Evolutionary conservation across 176 grass and related monocot species (phyloP), one percentile per base, ranked within the genome.

Genomic region (Oryza glumipatula): DNA sequence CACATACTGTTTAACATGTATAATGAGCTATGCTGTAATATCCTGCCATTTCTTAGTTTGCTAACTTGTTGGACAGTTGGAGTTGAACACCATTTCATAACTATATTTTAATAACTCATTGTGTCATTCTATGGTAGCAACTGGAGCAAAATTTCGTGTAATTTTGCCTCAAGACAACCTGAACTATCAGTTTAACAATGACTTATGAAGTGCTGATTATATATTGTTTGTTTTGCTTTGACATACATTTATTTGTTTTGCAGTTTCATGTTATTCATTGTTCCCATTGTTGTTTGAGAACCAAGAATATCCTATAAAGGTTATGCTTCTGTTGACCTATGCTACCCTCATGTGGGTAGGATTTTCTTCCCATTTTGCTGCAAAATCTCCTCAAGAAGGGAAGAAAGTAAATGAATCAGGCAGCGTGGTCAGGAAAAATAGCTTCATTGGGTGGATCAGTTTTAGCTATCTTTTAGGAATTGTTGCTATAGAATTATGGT

Each of bases 231-330:
- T 66, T 80, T 86, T 26, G 39, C 21, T 43, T 4, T 77, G 68
- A 71, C 52, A 65, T 78, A 73, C 54, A 79, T 88, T 10, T 44
- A 33, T 38, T 16, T 79, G 6, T 86, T 82, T 82, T 94, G 85
- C 91, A 98, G 93, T 94, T 79, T 94, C 93, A 23, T 98, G 91
- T 74, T 98, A 95, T 77, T 98, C 93, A 28, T 61, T 95, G 45
- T 95, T 98, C 84, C 96, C 93, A 0, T 78, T 98, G 58, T 52
- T 98, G 46, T 98, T 93, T 87, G 93, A 95, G 74, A 65, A 87
- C 9, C 96, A 92, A 88, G 96, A 98, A 38, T 95, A 95, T 72
- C 85, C 74, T 7, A 88, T 93, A 84, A 98, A 93, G 78, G 73
- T 94, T n/a, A 67, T 94, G 67, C 66, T 97, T 49, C 84, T 97